Conservation (phyloP, 1,284 basidiomycete genomes). For the Amylostereum areolatum region DNA sequence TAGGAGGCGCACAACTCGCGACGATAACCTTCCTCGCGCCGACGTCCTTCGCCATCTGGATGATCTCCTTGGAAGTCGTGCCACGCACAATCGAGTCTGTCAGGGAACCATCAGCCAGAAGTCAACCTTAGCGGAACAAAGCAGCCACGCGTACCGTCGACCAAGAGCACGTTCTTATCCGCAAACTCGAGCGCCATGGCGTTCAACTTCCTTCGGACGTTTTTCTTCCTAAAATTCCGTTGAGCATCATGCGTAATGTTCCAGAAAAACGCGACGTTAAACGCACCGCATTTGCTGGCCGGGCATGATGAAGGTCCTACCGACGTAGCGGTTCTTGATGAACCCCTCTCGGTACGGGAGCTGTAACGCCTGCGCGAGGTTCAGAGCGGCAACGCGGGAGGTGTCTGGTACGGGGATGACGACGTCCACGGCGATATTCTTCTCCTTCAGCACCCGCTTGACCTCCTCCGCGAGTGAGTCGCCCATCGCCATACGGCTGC, state of each 20-base stretch:
- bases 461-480: conserved; percentile 92
- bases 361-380: conserved; percentile 86
- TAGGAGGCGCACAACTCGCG: conserved; percentile 96
- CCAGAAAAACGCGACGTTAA: background rate
- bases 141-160: conserved; percentile 66
- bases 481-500: conserved; percentile 99
- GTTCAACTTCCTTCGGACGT: conserved; percentile 94
- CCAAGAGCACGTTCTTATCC: conserved; percentile 89
- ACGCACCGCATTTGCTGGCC: conserved; percentile 85
- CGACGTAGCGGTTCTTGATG: conserved; percentile 98
- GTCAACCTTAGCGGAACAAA: background rate
- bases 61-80: conserved; percentile 97
- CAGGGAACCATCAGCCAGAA: background rate
- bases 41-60: conserved; percentile 99
- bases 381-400: conserved; percentile 91
- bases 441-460: conserved; percentile 63
- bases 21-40: conserved; percentile 97
- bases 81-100: conserved; percentile 97
- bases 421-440: conserved; percentile 79
- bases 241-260: background rate
- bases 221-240: conserved; percentile 65
- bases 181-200: conserved; percentile 99
- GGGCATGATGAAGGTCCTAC: conserved; percentile 99
- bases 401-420: conserved; percentile 99
- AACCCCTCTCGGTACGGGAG: conserved; percentile 98